Base-by-base conservation (phyloP, 768 basidiomycete genomes). In the Lactifluus rugatus region DNA sequence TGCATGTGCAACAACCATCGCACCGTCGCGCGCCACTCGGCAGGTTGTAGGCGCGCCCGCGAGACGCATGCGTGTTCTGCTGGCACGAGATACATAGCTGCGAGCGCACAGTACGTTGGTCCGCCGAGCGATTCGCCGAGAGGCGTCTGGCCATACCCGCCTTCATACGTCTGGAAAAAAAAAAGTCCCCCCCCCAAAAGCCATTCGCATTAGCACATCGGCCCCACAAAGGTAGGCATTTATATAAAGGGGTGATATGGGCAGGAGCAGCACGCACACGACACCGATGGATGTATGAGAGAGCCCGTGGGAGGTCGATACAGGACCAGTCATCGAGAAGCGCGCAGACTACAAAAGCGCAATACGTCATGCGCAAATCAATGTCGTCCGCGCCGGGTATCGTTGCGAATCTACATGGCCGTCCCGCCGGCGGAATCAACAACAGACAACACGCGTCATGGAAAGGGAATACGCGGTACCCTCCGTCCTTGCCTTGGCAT, bases 81-180 rank as follows among this genome's bases (percentile, higher is more conserved):
- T 23, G 55, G 75, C 70, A 75, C 75, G 52, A 90, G 77, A 55
- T 80, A 69, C 13, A 94, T 75, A 0, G 87, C 78, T 1, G 93
- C 92, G 26, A 96, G 68, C 0, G 89, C 87, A 64, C 89, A 94
- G 70, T 97, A 98, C 1, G 95, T 96, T 17, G 93, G 89, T 7
- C 95, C 95, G 19, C 94, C 93, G 93, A 93, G 84, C 3, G 93
- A 86, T 72, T 99, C 95, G 44, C 84, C 80, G 45, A 76, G 80
- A 0, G 92, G 85, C 2, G 80, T 75, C 67, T 93, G 89, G 0
- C 90, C 92, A 64, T 89, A 99, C 0, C 91, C 94, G 14, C 93
- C 93, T 76, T 96, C 93, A 66, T 93, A 90, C 2, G 85, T 84
- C 94, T 97, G 13, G 34, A 11, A 11, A 34, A 5, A 34, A 5